Evolutionary conservation across 2,329 filamentous ascomycete species (phyloP), one percentile per base, ranked within the genome.

Genomic region (Fusarium aywerte): DNA sequence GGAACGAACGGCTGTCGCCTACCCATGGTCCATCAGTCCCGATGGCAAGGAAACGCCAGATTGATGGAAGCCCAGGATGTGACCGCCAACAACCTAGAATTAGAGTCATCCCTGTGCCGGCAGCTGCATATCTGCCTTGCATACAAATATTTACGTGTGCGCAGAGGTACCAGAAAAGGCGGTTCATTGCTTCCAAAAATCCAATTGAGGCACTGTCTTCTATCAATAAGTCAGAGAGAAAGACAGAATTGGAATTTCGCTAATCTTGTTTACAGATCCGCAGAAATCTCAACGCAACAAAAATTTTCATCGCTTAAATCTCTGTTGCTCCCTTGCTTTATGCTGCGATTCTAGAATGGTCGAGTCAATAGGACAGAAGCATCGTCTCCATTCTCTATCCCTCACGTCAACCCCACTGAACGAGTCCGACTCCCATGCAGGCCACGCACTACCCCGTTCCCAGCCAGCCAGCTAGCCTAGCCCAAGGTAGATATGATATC

Each of bases 251-350:
- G 23, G 31, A 25, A 20, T 7, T 33, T 55, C n/a, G 20, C 29
- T n/a, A 50, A 29, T 49, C 13, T 63, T 16, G 20, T 18, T 15
- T 29, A 45, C n/a, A 25, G 33, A 36, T 39, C n/a, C 36, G n/a
- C 29, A 13, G 25, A 42, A 20, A 18, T 12, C 16, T 20, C 18
- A 33, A 27, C 47, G 68, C 50, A 53, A 60, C 65, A 65, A 29
- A n/a, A 49, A 49, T 38, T 38, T 18, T 36, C 32, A 38, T 36
- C 32, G 33, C 32, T 38, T 36, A 25, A 65, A 48, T 53, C 33
- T 21, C 21, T 52, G 49, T 54, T 29, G 13, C 29, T 65, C 65
- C 65, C 65, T 67, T 67, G 38, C 65, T 35, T 67, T 27, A 60
- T 65, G 64, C 38, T 59, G 47, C 36, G 31, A 39, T 52, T 55